A percentile compares a stretch with the other conserved stretches of the same genome.
These are phyloP conservation scores for Hypomontagnella submonticulosa DNA, from an alignment of 495 filamentous ascomycete species.

Conservation along the genomic window DNA sequence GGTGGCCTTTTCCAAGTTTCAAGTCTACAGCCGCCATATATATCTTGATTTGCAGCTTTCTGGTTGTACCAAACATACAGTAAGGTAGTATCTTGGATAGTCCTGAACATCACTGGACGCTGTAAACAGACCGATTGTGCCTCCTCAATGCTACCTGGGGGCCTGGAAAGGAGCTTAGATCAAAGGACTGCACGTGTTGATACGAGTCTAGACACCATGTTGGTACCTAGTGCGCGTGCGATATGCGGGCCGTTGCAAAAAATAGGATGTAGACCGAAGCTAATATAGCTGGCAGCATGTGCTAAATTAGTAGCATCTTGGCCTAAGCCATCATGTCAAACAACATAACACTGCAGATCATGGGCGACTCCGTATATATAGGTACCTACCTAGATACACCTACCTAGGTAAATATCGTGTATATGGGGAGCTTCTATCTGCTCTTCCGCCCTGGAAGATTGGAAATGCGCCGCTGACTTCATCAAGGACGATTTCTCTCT, in stretches of 20 bases:
- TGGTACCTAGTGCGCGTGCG: constrained; percentile 16
- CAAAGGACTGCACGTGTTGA: constrained; percentile 15
- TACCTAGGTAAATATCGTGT: constrained; percentile 1
- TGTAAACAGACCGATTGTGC: neutral
- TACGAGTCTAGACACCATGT: constrained; percentile 23
- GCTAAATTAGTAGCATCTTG: constrained; percentile 29
- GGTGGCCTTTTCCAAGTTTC: no score
- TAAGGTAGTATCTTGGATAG: neutral
- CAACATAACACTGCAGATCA: constrained; percentile 2
- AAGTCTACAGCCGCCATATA: no score
- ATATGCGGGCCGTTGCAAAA: constrained; percentile 30
- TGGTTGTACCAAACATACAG: no score
- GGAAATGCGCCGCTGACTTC: neutral
- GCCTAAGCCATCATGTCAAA: constrained; percentile 19
- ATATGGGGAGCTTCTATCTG: neutral
- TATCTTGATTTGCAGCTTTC: no score
- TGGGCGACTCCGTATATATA: neutral
- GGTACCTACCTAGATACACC: no score
- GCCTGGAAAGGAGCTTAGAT: neutral
- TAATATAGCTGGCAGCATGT: constrained; percentile 27
- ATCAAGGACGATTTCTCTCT: constrained; percentile 3
- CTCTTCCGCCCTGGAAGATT: neutral
- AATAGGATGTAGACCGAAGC: constrained; percentile 38
- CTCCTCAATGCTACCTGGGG: neutral
- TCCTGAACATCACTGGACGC: constrained; percentile 1